Conservation (phyloP, 257 asterid species). For the Nicotiana paniculata region DNA sequence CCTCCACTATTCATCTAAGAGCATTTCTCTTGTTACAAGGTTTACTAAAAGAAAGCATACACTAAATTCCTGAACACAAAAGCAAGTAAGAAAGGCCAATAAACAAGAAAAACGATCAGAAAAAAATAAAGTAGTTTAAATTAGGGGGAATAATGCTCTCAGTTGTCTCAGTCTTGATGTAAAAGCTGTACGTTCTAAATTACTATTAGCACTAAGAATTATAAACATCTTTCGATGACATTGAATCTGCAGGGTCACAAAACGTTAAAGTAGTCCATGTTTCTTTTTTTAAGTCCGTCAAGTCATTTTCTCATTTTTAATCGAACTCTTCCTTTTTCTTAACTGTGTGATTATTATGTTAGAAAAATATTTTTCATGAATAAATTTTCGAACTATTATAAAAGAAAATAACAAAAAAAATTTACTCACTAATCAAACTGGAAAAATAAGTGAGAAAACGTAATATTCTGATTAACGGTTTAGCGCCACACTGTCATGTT, state of each 20-base stretch:
- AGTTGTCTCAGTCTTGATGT: too few species aligned
- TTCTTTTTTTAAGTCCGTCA: background rate
- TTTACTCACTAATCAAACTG: too few species aligned
- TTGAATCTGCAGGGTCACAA: background rate
- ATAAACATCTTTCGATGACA: background rate
- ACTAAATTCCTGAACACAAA: background rate
- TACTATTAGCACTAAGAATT: background rate
- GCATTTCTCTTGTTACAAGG: too few species aligned
- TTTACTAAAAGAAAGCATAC: background rate
- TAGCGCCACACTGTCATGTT: background rate
- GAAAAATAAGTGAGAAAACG: background rate
- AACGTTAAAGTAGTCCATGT: background rate
- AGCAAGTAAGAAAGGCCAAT: background rate
- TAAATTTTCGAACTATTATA: background rate
- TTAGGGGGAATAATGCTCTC: too few species aligned
- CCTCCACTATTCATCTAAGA: background rate
- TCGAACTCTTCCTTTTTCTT: background rate
- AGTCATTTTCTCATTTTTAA: background rate
- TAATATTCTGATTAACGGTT: background rate
- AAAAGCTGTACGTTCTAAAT: background rate
- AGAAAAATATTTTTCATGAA: background rate
- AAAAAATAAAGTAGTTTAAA: too few species aligned
- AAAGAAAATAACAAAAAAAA: too few species aligned
- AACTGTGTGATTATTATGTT: background rate
- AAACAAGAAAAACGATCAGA: background rate